Evolutionary conservation across 2,329 filamentous ascomycete species (phyloP).

Genomic region (Cyanodermella asteris): DNA sequence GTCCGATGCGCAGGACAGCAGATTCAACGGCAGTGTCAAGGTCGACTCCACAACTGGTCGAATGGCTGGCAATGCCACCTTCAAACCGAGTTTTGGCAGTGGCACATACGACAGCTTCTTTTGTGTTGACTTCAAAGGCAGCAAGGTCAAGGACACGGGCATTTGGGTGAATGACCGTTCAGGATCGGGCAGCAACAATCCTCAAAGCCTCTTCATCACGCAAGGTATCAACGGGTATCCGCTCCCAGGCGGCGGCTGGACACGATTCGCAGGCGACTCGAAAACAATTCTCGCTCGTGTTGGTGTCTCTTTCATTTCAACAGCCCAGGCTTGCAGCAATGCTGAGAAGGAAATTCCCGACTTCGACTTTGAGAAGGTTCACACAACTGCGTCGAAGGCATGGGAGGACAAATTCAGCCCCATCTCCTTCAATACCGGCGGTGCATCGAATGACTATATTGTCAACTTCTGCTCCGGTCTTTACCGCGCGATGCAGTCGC

Average conservation of each 20-base stretch:
- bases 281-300: constrained; percentile 40
- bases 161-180: too few relatives aligned
- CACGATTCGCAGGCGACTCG: too few relatives aligned
- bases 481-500: constrained; percentile 52
- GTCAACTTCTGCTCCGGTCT: constrained; percentile 49
- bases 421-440: constrained; percentile 32
- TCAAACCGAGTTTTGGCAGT: constrained; percentile 42
- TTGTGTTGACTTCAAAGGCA: constrained; percentile 44
- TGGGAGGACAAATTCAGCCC: constrained; percentile 42
- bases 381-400: constrained; percentile 28
- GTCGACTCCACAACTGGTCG: constrained; percentile 35
- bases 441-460: constrained; percentile 32
- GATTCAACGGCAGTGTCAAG: constrained; percentile 33
- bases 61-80: constrained; percentile 39
- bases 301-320: constrained; percentile 47
- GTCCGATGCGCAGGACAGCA: constrained; percentile 38
- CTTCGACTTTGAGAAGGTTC: constrained; percentile 38
- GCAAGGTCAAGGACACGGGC: constrained; percentile 35
- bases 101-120: constrained; percentile 40
- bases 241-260: too few relatives aligned
- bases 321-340: constrained; percentile 42
- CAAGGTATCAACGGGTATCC: constrained; percentile 17
- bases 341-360: constrained; percentile 47
- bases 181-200: too few relatives aligned
- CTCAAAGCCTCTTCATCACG: constrained; percentile 33